phyloP scores from a whole-genome alignment of 1,284 basidiomycete species.

The Fomitopsis pinicola region DNA sequence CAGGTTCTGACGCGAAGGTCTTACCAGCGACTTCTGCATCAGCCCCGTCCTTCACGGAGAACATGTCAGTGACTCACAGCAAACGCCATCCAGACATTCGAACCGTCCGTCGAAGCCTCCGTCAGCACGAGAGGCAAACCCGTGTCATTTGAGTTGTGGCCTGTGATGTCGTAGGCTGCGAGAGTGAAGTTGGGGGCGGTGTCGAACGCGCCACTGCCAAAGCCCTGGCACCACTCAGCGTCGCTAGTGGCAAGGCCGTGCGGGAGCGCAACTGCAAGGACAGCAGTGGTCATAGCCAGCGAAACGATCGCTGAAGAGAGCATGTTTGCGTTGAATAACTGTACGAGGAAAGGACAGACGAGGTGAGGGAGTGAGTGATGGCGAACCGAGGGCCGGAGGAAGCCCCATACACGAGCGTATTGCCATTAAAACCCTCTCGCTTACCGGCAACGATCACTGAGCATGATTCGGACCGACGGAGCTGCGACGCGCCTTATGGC shows the following conservation, averaged over 20 bases:
- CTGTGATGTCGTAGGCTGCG: conserved; percentile 10
- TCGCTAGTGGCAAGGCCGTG: background rate
- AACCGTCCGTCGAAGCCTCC: background rate
- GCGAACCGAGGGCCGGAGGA: background rate
- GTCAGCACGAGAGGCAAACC: conserved; percentile 12
- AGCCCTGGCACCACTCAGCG: conserved; percentile 10
- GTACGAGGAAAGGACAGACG: background rate
- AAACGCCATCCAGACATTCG: background rate
- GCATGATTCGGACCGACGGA: background rate
- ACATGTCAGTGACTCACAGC: conserved; percentile 2
- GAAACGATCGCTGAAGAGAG: background rate
- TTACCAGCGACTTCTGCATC: background rate
- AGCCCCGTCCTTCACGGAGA: background rate
- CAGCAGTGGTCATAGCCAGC: background rate
- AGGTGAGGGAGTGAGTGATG: background rate
- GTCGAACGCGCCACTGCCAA: conserved; percentile 11
- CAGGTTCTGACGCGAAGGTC: conserved; percentile 13
- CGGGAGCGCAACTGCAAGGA: background rate
- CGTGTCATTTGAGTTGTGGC: conserved; percentile 6
- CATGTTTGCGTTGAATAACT: background rate
- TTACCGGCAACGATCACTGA: background rate
- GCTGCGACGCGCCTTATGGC: background rate
- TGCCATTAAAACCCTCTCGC: background rate
- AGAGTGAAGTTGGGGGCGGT: conserved; percentile 12
- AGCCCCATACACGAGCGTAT: background rate